phyloP scores from a whole-genome alignment of 129 eudicot species.

The Flaveria linearis region DNA sequence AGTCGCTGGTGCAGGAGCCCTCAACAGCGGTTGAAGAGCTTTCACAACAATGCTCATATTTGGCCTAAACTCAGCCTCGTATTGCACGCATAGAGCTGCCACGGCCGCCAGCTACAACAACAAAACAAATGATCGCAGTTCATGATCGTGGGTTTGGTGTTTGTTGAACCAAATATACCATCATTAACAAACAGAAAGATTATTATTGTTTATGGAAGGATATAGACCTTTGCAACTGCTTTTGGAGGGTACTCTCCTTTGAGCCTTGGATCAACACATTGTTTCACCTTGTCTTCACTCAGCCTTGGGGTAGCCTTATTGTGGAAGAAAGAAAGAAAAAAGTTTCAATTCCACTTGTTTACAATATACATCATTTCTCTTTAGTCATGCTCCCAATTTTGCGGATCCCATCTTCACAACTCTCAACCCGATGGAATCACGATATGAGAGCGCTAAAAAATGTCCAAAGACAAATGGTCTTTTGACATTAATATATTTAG shows the following conservation, averaged over 20 bases:
- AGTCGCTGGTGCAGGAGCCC: slow-evolving; percentile 51
- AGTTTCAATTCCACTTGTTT: neutral
- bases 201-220: slow-evolving; percentile 14
- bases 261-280: slow-evolving; percentile 86
- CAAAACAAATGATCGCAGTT: slow-evolving; percentile 11
- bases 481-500: neutral
- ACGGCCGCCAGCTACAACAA: slow-evolving; percentile 71
- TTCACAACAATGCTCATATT: slow-evolving; percentile 87
- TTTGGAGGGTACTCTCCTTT: slow-evolving; percentile 81
- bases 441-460: neutral
- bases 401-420: slow-evolving; percentile 5
- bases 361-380: neutral
- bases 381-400: neutral
- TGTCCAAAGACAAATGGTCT: neutral
- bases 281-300: slow-evolving; percentile 92
- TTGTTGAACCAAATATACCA: neutral
- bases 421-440: neutral
- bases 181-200: neutral
- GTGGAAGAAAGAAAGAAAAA: neutral
- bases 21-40: slow-evolving; percentile 79
- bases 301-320: slow-evolving; percentile 90
- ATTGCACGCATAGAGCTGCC: slow-evolving; percentile 83
- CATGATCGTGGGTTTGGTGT: neutral
- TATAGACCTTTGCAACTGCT: slow-evolving; percentile 83
- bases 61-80: slow-evolving; percentile 78